Evolutionary conservation across 2,329 filamentous ascomycete species (phyloP).

Genomic region (Fusarium praegraminearum): DNA sequence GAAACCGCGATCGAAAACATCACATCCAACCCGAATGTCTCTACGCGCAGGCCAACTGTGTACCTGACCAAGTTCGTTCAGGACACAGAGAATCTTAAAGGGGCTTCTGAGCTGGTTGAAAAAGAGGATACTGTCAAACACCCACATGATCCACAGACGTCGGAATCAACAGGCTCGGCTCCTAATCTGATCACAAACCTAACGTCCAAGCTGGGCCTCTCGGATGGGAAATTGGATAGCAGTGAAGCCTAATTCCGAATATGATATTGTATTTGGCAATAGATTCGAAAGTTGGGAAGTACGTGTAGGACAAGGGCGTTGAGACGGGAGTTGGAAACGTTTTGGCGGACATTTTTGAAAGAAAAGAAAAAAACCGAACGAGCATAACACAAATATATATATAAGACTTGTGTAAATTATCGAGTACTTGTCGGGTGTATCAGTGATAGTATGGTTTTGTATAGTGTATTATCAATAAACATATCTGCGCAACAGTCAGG

Average conservation of each 20-base stretch:
- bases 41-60: conserved; percentile 57
- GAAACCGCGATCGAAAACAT: conserved; percentile 82
- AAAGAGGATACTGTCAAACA: conserved; percentile 29
- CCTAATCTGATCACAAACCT: conserved; percentile 39
- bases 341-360: conserved; percentile 8
- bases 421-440: neutral
- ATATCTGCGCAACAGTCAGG: neutral
- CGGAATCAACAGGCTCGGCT: conserved; percentile 30
- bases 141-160: conserved; percentile 15
- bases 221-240: conserved; percentile 21
- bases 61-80: conserved; percentile 64
- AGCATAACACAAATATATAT: neutral
- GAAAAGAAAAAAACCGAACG: neutral
- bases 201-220: conserved; percentile 39
- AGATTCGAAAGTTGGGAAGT: conserved; percentile 7
- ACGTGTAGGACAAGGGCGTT: conserved; percentile 15
- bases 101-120: conserved; percentile 52
- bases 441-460: neutral
- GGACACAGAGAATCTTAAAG: conserved; percentile 57
- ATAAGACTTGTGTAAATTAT: neutral
- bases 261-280: neutral
- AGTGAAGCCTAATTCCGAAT: neutral
- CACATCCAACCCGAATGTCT: conserved; percentile 52
- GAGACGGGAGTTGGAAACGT: neutral
- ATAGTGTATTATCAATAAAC: neutral